Evolutionary conservation across 257 asterid species (phyloP).

Genomic region (Thymus quinquecostatus): DNA sequence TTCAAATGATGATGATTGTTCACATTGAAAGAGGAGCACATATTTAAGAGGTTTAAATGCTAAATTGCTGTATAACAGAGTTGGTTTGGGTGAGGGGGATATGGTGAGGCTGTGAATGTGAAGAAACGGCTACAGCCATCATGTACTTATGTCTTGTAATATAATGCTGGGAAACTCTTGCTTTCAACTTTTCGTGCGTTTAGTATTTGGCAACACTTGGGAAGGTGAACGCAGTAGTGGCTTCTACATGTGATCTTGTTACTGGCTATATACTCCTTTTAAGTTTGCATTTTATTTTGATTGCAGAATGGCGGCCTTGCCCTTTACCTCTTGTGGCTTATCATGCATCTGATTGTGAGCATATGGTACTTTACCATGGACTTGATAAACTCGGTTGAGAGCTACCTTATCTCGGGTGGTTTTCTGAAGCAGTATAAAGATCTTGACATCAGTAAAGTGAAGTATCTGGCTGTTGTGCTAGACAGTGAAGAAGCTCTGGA

Average conservation of each 20-base stretch:
- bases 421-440: constrained; percentile 50
- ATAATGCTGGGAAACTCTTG: constrained; percentile 15
- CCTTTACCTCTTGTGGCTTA: constrained; percentile 56
- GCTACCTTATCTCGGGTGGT: constrained; percentile 72
- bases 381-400: constrained; percentile 57
- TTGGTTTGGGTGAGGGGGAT: neutral
- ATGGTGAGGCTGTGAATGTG: constrained; percentile 2
- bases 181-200: neutral
- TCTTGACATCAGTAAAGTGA: constrained; percentile 68
- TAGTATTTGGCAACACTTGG: constrained; percentile 16
- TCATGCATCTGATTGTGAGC: constrained; percentile 69
- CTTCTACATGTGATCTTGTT: neutral
- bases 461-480: constrained; percentile 82
- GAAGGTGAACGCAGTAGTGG: neutral
- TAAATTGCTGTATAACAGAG: neutral
- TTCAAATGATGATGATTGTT: constrained; percentile 7
- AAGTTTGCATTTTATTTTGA: constrained; percentile 32
- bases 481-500: constrained; percentile 87
- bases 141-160: neutral
- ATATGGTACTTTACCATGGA: constrained; percentile 61
- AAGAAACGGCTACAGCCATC: neutral
- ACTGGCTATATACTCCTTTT: neutral
- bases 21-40: constrained; percentile 7
- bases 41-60: constrained; percentile 11
- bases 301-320: constrained; percentile 58